Base-by-base conservation (phyloP, 371 early-diverging fungal species). In the Apophysomyces ossiformis region DNA sequence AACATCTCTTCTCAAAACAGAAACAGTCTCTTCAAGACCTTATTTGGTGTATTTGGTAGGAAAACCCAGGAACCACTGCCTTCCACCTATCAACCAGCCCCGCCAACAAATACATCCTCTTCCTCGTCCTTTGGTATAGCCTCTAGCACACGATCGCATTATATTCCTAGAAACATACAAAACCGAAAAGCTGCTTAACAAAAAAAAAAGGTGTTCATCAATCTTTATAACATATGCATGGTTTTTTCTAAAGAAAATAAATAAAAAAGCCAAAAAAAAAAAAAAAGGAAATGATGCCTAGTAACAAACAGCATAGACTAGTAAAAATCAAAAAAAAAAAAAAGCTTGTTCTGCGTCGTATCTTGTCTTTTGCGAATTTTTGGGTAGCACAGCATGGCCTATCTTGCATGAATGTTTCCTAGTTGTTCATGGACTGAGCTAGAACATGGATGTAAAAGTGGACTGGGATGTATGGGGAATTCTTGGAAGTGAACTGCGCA, bases 121-220 rank as follows among this genome's bases (percentile, higher is more conserved):
- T 11, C 64, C 4, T 21, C 61, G 13, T 16, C 44, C 61, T 26
- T 26, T 26, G 18, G 9, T 12, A 18, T 45, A 18, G 7, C 45
- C 12, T 18, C 43, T 21, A 18, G 44, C 13, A 2, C 45, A 62
- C 15, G 50, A 46, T 39, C 59, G 9, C 64, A 45, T 32, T 43
- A 36, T 39, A 36, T 60, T 1, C 60, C 37, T n/a, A 9, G 50
- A 36, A n/a, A 18, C 50, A 44, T 36, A 37, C 67, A 67, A 26
- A 67, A 66, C 58, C 58, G 71, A 63, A 71, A 71, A 70, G 61
- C 43, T 7, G 63, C 60, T 46, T 71, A 57, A 69, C 39, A 41
- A n/a, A 45, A 18, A 6, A n/a, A n/a, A n/a, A n/a, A n/a, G n/a
- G 13, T 12, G 0, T 45, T 13, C 0, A n/a, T 45, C 16, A 4